These are phyloP conservation scores for Candolleomyces eurysporus DNA, from an alignment of 768 basidiomycete species.

Conservation along the genomic window DNA sequence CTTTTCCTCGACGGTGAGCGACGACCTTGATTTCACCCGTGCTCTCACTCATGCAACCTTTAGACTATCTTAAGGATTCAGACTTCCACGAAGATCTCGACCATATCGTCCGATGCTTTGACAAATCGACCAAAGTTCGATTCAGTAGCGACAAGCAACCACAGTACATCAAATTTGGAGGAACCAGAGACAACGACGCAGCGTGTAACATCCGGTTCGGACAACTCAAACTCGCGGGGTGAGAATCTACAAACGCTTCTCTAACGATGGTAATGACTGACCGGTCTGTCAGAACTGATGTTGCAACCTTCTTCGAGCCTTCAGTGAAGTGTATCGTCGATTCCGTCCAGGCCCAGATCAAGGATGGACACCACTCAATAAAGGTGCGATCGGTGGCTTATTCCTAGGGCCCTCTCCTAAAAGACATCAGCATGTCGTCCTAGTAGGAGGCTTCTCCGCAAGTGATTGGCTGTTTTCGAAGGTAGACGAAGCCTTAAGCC, in stretches of 20 bases:
- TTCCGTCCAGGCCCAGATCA: conserved; percentile 26
- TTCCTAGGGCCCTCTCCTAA: not conserved
- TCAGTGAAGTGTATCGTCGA: conserved; percentile 34
- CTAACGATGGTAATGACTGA: not conserved
- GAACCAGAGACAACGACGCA: conserved; percentile 38
- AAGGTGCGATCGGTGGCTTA: conserved; percentile 20
- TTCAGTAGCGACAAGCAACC: conserved; percentile 39
- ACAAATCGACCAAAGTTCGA: conserved; percentile 46
- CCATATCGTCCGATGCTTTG: conserved; percentile 42
- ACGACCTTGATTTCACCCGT: not conserved
- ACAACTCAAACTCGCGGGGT: conserved; percentile 43
- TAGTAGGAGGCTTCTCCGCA: conserved; percentile 54
- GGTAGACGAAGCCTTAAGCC: conserved; percentile 22
- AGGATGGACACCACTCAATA: conserved; percentile 25
- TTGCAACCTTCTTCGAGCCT: conserved; percentile 37
- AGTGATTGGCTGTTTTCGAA: conserved; percentile 46
- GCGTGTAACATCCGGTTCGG: conserved; percentile 43
- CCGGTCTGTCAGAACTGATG: conserved; percentile 23
- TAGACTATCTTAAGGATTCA: conserved; percentile 41
- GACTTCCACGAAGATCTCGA: conserved; percentile 40
- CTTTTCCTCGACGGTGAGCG: conserved; percentile 36
- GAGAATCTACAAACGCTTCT: not conserved
- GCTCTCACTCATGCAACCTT: not conserved
- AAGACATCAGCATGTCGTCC: conserved; percentile 35
- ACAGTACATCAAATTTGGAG: conserved; percentile 49